Evolutionary conservation across 352 stramenopile genomes (phyloP).

Genomic region (Globisporangium abappressorium): DNA sequence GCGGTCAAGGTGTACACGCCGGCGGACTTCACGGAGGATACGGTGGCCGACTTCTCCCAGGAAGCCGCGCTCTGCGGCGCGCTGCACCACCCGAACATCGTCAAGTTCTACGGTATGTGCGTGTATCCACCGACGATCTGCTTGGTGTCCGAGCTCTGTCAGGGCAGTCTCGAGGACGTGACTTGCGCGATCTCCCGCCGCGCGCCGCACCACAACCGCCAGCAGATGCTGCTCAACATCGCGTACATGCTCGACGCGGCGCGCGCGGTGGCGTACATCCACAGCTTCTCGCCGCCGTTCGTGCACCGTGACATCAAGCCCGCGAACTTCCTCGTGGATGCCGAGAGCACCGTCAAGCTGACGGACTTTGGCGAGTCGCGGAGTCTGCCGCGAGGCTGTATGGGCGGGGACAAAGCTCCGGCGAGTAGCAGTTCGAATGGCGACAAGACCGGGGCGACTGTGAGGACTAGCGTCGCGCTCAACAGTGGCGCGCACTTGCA

Average conservation of each 20-base stretch:
- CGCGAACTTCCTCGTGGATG: conserved; percentile 72
- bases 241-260: conserved; percentile 65
- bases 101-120: conserved; percentile 63
- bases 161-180: conserved; percentile 57
- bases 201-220: conserved; percentile 33
- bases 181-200: conserved; percentile 35
- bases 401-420: conserved; percentile 25
- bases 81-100: conserved; percentile 61
- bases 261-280: conserved; percentile 63
- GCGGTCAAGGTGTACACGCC: conserved; percentile 75
- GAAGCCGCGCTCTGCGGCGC: conserved; percentile 55
- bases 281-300: conserved; percentile 71
- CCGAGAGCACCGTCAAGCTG: conserved; percentile 52
- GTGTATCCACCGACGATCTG: conserved; percentile 64
- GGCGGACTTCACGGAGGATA: conserved; percentile 54
- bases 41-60: conserved; percentile 52
- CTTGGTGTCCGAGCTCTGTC: conserved; percentile 65
- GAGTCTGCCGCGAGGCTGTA: conserved; percentile 34
- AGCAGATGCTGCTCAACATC: conserved; percentile 59
- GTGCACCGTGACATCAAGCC: conserved; percentile 79
- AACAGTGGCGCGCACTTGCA: conserved; percentile 30
- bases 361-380: conserved; percentile 75
- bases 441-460: conserved; percentile 16
- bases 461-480: conserved; percentile 31
- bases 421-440: conserved; percentile 1